Base-by-base conservation (phyloP, 148 eudicot species). In the Talinum fruticosum region DNA sequence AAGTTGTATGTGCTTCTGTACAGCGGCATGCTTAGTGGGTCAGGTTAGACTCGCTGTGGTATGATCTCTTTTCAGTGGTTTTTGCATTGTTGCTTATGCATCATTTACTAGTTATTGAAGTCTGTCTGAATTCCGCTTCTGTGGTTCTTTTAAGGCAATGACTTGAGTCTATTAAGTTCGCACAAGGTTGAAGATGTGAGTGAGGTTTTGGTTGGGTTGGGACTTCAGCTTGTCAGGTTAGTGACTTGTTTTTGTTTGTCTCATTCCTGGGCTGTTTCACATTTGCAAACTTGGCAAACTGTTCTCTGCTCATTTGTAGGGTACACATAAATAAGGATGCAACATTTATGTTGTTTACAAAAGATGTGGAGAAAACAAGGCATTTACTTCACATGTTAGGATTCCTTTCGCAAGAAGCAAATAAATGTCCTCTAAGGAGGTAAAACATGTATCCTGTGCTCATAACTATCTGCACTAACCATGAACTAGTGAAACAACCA, bases 1-100 rank as follows among this genome's bases (percentile, higher is more conserved):
- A 91, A 89, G 88, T 72, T 89, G 81, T 88, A 91, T 80, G 73
- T 90, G 75, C 76, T 91, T 66, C 85, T 83, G 51, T 71, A 77
- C 26, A 65, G 77, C 71, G 71, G 45, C 69, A 69, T 78, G 45
- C 61, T 78, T 78, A 84, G 88, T 82, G 91, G 90, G 86, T 87
- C 91, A 92, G 93, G 97, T 92, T 86, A 88, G 92, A 83, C 82
- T 88, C 76, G 82, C 81, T 82, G 85, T 83, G 88, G 88, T 90
- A 87, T 87, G 90, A 86, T 78, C 85, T 82, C 78, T 77, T 81
- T 80, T 79, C 84, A 82, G 75, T 78, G 62, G 74, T 79, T 83
- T 34, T 81, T 16, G 51, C 15, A 62, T 71, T 23, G 28, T 41
- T 76, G 36, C 37, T 44, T 57, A 69, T 82, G 57, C 74, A 21